Conservation (phyloP, 1,139 yeast genomes). For the Hyphopichia khmerensis region DNA sequence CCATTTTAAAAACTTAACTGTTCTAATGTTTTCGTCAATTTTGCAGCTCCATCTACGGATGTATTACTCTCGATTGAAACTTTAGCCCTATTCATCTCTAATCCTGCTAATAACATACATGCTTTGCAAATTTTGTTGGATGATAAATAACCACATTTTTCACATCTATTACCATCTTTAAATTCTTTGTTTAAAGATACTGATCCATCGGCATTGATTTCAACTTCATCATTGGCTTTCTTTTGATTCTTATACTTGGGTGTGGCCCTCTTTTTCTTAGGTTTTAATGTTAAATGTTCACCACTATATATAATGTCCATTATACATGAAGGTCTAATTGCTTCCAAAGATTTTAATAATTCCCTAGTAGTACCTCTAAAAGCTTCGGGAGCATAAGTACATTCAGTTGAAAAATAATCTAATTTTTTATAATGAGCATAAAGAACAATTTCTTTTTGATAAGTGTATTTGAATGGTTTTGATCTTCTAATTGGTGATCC, state of each 20-base stretch:
- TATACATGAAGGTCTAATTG: conserved; percentile 89
- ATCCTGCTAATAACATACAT: conserved; percentile 81
- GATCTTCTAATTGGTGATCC: conserved; percentile 87
- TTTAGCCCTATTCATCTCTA: conserved; percentile 73
- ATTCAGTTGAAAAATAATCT: conserved; percentile 96
- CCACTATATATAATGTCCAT: conserved; percentile 95
- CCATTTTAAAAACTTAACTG: conserved; percentile 56
- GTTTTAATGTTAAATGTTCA: conserved; percentile 72
- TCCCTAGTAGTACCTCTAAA: conserved; percentile 97
- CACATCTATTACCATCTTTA: conserved; percentile 73
- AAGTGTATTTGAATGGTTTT: conserved; percentile 93
- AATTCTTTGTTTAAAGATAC: conserved; percentile 42
- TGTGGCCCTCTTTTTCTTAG: conserved; percentile 43
- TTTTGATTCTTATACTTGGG: conserved; percentile 28
- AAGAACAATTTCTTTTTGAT: conserved; percentile 94
- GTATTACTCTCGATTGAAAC: conserved; percentile 51
- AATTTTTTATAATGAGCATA: conserved; percentile 95
- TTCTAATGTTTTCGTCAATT: conserved; percentile 63
- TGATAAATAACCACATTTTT: conserved; percentile 87
- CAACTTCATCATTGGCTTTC: conserved; percentile 31
- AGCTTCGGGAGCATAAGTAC: conserved; percentile 98
- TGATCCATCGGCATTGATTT: conserved; percentile 60
- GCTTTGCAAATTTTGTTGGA: conserved; percentile 91
- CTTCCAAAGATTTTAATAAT: conserved; percentile 82
- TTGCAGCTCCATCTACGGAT: conserved; percentile 66